A percentile compares a stretch with the other conserved stretches of the same genome.
Conservation (phyloP, 2,329 filamentous ascomycete genomes). For the Fusarium sacchari region DNA sequence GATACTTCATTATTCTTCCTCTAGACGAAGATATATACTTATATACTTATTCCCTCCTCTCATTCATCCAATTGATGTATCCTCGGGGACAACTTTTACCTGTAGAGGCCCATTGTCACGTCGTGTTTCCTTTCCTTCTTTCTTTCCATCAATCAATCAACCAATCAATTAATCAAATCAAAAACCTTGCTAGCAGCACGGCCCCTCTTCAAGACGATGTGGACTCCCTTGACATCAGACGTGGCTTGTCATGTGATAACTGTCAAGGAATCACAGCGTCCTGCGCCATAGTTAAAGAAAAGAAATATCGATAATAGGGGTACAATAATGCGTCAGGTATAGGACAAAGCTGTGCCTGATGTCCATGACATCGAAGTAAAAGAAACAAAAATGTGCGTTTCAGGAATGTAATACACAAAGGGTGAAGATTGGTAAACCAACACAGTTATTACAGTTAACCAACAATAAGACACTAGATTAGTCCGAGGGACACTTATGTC, state of each 20-base stretch:
- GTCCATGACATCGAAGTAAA: conserved; percentile 1
- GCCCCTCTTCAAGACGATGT: background rate
- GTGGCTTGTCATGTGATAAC: background rate
- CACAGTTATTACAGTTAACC: conserved; percentile 3
- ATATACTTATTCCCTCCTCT: background rate
- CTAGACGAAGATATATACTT: background rate
- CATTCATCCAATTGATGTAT: conserved; percentile 6
- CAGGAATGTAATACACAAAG: background rate
- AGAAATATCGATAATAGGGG: background rate
- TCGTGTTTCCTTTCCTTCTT: conserved; percentile 3
- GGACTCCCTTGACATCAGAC: background rate
- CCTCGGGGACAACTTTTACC: background rate
- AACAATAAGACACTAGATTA: conserved; percentile 20
- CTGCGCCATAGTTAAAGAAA: conserved; percentile 1
- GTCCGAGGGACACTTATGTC: conserved; percentile 16
- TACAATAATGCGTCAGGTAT: conserved; percentile 2
- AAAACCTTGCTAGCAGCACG: background rate
- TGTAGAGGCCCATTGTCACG: conserved; percentile 7
- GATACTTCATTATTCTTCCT: conserved; percentile 19
- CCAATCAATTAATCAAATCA: background rate
- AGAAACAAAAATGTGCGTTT: conserved; percentile 4
- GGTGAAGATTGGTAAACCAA: background rate
- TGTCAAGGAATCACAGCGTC: background rate
- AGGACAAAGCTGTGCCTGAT: conserved; percentile 7
- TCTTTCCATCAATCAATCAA: conserved; percentile 6